Percentiles rank a stretch among this genome's conserved stretches.
Conservation (phyloP, 495 filamentous ascomycete genomes). For the Glonium stellatum region DNA sequence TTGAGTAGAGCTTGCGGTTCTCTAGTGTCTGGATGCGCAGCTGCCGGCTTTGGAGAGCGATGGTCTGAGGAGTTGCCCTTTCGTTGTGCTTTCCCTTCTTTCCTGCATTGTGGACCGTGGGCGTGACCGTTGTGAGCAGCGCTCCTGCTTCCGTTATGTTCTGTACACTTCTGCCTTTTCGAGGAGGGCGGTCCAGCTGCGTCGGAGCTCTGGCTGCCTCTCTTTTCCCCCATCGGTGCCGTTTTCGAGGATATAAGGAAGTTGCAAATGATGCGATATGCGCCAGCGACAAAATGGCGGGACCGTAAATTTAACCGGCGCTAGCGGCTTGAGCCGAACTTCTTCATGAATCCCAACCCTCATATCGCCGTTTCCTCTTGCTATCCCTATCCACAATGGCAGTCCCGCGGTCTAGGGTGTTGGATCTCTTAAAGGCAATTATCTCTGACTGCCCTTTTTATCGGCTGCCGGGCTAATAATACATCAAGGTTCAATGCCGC, state of each 20-base stretch:
- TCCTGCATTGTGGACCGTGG: background rate
- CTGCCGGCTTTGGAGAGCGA: background rate
- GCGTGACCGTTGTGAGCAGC: background rate
- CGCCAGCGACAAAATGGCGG: too few species aligned
- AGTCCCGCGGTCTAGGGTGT: slow-evolving; percentile 60
- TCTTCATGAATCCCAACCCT: background rate
- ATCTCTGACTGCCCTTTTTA: background rate
- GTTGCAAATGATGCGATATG: too few species aligned
- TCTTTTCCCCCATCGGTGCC: background rate
- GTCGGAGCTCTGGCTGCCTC: background rate
- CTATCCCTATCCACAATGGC: slow-evolving; percentile 48
- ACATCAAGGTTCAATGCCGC: slow-evolving; percentile 70
- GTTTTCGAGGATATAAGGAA: too few species aligned
- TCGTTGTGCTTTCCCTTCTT: background rate
- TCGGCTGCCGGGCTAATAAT: slow-evolving; percentile 2
- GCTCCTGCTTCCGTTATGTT: too few species aligned
- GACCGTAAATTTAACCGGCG: too few species aligned
- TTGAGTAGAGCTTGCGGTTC: background rate
- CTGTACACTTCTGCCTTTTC: background rate
- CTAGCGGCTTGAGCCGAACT: background rate
- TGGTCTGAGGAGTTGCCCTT: background rate
- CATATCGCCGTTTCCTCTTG: background rate
- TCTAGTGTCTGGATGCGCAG: background rate
- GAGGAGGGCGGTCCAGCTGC: background rate
- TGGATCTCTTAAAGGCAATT: slow-evolving; percentile 72